These are phyloP conservation scores for Cytospora leucostoma DNA, from an alignment of 2,329 filamentous ascomycete genomes.

Conservation along the genomic window DNA sequence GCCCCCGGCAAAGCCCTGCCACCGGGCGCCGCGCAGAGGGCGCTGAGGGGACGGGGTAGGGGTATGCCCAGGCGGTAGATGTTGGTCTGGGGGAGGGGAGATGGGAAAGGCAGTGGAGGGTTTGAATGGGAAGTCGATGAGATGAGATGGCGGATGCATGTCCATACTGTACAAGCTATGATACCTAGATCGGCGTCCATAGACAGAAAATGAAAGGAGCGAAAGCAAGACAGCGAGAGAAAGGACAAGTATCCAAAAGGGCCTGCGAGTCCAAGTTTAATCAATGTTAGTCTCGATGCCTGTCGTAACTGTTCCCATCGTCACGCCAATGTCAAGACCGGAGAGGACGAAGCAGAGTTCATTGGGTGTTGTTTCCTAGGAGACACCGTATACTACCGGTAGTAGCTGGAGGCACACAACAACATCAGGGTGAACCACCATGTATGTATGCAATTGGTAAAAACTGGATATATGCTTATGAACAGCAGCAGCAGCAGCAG, in stretches of 20 bases:
- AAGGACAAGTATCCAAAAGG: not conserved
- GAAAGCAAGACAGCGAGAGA: not conserved
- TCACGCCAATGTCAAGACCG: not conserved
- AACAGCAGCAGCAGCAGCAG: no score
- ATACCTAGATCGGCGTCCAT: slow-evolving; percentile 28
- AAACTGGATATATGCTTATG: not conserved
- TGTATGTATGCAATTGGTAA: not conserved
- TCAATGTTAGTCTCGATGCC: not conserved
- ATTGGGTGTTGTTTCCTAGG: no score
- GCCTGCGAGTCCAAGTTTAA: not conserved
- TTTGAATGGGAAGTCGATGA: not conserved
- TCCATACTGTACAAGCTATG: slow-evolving; percentile 25
- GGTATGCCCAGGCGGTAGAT: slow-evolving; percentile 82
- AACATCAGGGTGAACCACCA: not conserved
- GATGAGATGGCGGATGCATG: slow-evolving; percentile 12
- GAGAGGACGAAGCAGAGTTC: not conserved
- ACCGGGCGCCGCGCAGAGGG: slow-evolving; percentile 84
- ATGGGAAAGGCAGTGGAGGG: not conserved
- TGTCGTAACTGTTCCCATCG: not conserved
- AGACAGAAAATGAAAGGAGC: slow-evolving; percentile 20
- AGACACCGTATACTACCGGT: no score
- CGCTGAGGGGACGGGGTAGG: slow-evolving; percentile 77
- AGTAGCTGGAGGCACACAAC: not conserved
- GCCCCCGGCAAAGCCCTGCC: slow-evolving; percentile 75
- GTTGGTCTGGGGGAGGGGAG: not conserved